Percentiles rank a stretch among this genome's conserved stretches.
Evolutionary conservation across 139 green algal species (phyloP).

Genomic region (Deuterostichococcus epilithicus): DNA sequence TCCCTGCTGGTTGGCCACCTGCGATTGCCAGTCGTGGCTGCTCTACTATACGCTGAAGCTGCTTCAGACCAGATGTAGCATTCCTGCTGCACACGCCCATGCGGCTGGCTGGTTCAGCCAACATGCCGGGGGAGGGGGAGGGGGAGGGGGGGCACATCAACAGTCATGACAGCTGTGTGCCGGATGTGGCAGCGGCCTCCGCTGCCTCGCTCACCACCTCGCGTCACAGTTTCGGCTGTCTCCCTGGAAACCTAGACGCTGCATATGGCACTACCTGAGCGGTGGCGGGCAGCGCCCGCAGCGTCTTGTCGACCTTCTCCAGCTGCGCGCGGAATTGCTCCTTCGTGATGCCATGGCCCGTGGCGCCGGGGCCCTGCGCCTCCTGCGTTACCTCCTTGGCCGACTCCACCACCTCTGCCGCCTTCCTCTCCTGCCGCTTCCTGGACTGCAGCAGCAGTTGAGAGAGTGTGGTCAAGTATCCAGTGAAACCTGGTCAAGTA

Average conservation of each 20-base stretch:
- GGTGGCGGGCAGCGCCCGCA: slow-evolving; percentile 76
- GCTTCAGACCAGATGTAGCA: not conserved
- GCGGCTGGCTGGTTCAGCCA: not conserved
- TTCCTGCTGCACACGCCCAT: not conserved
- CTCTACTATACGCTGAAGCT: too few species aligned
- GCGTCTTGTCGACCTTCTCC: slow-evolving; percentile 50
- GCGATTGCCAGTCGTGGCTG: too few species aligned
- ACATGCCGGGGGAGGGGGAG: not conserved
- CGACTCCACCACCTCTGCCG: slow-evolving; percentile 10
- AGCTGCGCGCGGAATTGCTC: slow-evolving; percentile 76
- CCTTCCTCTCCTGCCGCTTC: slow-evolving; percentile 9
- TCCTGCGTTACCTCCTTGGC: not conserved
- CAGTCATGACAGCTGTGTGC: not conserved
- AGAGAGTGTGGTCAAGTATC: not conserved
- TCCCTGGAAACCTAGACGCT: not conserved
- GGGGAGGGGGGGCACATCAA: not conserved
- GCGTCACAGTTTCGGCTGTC: not conserved
- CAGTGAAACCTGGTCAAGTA: too few species aligned
- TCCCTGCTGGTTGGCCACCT: slow-evolving; percentile 57
- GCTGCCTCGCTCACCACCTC: not conserved
- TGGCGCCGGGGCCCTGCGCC: too few species aligned
- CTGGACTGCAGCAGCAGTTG: slow-evolving; percentile 6
- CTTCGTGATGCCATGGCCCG: slow-evolving; percentile 4
- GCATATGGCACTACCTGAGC: slow-evolving; percentile 50
- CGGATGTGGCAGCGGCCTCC: too few species aligned